These are phyloP conservation scores for Telopea speciosissima DNA, from an alignment of 177 flowering plant species.

Conservation along the genomic window DNA sequence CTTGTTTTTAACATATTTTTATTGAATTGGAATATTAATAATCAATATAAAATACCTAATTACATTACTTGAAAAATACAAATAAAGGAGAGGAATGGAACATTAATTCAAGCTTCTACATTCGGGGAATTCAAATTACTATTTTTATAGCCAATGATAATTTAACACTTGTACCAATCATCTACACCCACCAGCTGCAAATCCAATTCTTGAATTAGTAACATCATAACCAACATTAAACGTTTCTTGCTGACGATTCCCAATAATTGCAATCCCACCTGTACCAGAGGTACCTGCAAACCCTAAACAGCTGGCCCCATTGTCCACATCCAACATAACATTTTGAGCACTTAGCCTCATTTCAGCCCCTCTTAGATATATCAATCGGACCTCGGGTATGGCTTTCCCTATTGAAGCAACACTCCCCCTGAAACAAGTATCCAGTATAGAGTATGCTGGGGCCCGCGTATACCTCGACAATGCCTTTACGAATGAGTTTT, in stretches of 20 bases:
- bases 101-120: too few species aligned
- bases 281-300: constrained; percentile 24
- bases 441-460: constrained; percentile 18
- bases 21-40: too few species aligned
- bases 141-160: too few species aligned
- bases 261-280: constrained; percentile 33
- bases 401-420: neutral
- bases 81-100: too few species aligned
- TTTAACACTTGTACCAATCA: neutral
- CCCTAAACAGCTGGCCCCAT: constrained; percentile 34
- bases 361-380: constrained; percentile 32
- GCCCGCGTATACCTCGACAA: constrained; percentile 27
- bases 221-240: constrained; percentile 45
- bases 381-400: constrained; percentile 28
- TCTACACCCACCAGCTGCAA: constrained; percentile 25
- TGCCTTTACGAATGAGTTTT: constrained; percentile 16
- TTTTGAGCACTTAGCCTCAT: constrained; percentile 17
- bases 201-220: constrained; percentile 33
- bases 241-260: constrained; percentile 51
- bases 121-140: too few species aligned
- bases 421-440: constrained; percentile 33
- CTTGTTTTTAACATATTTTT: too few species aligned
- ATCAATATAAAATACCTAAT: too few species aligned
- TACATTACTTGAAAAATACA: too few species aligned
- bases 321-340: constrained; percentile 14